Evolutionary conservation across 2,329 filamentous ascomycete species (phyloP).

Genomic region (Phaeomoniella chlamydospora): DNA sequence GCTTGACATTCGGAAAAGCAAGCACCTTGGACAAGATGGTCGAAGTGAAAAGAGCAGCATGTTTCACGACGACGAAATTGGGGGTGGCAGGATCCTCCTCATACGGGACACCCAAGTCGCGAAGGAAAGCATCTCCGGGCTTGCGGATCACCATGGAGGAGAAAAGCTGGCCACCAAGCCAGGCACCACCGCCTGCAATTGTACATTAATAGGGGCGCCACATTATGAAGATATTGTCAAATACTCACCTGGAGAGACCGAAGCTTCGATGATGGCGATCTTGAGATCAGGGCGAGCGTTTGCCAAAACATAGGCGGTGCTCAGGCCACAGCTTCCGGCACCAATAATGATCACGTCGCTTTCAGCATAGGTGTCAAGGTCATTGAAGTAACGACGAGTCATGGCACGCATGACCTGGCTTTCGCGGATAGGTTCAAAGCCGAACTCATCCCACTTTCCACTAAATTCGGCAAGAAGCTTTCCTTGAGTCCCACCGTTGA

Average conservation of each 20-base stretch:
- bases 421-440: constrained; percentile 78
- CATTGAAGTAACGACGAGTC: constrained; percentile 83
- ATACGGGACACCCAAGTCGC: constrained; percentile 67
- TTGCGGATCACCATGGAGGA: constrained; percentile 92
- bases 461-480: constrained; percentile 51
- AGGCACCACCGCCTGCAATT: constrained; percentile 59
- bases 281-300: constrained; percentile 76
- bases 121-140: constrained; percentile 72
- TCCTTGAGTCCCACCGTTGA: constrained; percentile 29
- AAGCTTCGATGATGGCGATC: constrained; percentile 82
- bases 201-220: neutral
- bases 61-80: constrained; percentile 82
- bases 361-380: constrained; percentile 80
- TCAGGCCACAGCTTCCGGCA: constrained; percentile 76
- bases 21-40: constrained; percentile 76
- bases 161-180: constrained; percentile 90
- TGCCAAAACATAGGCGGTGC: constrained; percentile 69
- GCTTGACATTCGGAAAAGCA: constrained; percentile 77
- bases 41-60: constrained; percentile 82
- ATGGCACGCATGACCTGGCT: constrained; percentile 85
- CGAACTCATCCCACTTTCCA: constrained; percentile 68
- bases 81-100: constrained; percentile 82
- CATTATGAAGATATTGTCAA: neutral
- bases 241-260: constrained; percentile 54
- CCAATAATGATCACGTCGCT: constrained; percentile 89